phyloP scores from a whole-genome alignment of 257 asterid genomes.

The Coffea eugenioides region DNA sequence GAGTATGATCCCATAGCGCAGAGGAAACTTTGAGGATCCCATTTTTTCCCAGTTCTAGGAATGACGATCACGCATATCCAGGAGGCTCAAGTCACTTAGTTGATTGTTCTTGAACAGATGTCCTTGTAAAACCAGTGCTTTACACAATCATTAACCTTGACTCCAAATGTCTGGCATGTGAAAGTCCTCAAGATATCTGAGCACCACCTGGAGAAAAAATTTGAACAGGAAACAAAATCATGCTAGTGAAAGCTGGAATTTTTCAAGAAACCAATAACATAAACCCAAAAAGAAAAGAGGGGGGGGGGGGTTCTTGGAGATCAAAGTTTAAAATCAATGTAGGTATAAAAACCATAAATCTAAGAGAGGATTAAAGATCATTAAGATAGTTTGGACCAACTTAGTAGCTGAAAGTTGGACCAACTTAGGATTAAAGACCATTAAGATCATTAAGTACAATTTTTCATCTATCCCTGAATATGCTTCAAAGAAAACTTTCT shows the following conservation, averaged over 20 bases:
- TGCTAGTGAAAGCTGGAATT: neutral
- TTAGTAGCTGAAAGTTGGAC: neutral
- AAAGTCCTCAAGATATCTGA: constrained; percentile 11
- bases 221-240: neutral
- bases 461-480: neutral
- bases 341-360: neutral
- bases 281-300: neutral
- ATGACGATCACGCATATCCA: constrained; percentile 23
- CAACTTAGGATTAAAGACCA: too few species aligned
- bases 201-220: constrained; percentile 13
- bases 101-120: neutral
- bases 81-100: neutral
- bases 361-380: neutral
- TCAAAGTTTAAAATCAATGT: neutral
- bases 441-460: too few species aligned
- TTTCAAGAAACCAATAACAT: neutral
- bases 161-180: neutral
- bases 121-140: neutral
- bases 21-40: constrained; percentile 58
- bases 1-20: constrained; percentile 64
- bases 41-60: constrained; percentile 47
- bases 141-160: neutral
- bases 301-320: neutral
- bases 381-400: neutral
- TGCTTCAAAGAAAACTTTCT: neutral